Base-by-base conservation (phyloP, 345 rosid genomes). In the Raphanus sativus region DNA sequence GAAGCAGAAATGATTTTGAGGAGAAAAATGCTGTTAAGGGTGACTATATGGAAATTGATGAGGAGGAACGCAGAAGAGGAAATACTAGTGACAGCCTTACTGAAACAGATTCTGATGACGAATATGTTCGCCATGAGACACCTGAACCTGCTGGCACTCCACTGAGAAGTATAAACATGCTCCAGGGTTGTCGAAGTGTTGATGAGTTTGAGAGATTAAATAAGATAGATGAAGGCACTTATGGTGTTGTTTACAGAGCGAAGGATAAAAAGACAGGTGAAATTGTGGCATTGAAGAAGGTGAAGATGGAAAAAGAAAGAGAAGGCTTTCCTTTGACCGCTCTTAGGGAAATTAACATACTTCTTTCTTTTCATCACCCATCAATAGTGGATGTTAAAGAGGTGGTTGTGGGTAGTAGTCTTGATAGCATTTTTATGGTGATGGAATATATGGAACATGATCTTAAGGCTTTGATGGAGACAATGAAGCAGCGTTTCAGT, bases 371-470 rank as follows among this genome's bases (percentile, higher is more conserved):
- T 82, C 97, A 95, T 81, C 98, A 95, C 73, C 87, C 94, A 26
- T 91, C 99, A 52, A 84, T 95, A 52, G 98, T 95, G 70, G 99
- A 95, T 81, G 99, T 95, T 65, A 95, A 95, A 83, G 99, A 95
- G 86, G 98, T 95, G 75, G 99, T 95, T 67, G 98, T 95, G 38
- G 99, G 99, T 68, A 87, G 91, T 79, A 95, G 71, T 79, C 91
- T 95, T 70, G 96, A 95, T 82, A 95, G 98, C 81, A 95, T 95
- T 77, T 95, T 86, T 81, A 95, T 95, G 99, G 99, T 89, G 75
- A 95, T 95, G 99, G 99, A 95, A 80, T 95, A 95, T 79, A 95
- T 95, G 99, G 98, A 95, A 83, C 99, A 95, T 86, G 99, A 95
- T 80, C 90, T 95, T 21, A 95, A 92, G 80, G 99, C 84, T 29